A percentile compares a stretch with the other conserved stretches of the same genome.
These are phyloP conservation scores for Larix sibirica DNA, from an alignment of 83 land plant genomes.

Conservation along the genomic window DNA sequence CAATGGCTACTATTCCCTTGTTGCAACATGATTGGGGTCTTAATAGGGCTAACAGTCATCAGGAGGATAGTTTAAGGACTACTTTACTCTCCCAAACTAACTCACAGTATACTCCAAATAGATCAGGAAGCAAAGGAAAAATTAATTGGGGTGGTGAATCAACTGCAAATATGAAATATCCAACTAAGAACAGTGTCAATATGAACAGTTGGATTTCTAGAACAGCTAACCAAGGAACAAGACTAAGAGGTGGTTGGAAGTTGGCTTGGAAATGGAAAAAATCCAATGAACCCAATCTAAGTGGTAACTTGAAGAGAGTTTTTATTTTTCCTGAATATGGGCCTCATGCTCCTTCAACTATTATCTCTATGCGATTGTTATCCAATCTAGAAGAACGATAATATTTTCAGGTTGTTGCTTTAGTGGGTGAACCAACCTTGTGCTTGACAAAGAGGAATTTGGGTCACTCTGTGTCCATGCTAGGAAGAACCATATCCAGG, in stretches of 20 bases:
- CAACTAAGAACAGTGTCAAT: not conserved
- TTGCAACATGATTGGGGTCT: not conserved
- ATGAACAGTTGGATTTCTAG: constrained; percentile 21
- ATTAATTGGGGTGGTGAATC: constrained; percentile 5
- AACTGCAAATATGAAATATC: constrained; percentile 12
- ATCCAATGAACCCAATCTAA: constrained; percentile 13
- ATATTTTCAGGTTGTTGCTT: constrained; percentile 41
- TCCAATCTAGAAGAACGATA: constrained; percentile 17
- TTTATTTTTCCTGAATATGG: constrained; percentile 37
- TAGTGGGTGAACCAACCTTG: constrained; percentile 44
- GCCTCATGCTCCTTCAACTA: constrained; percentile 15
- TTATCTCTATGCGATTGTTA: constrained; percentile 3
- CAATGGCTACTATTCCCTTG: constrained; percentile 7
- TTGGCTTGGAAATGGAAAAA: constrained; percentile 57
- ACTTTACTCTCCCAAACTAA: constrained; percentile 27
- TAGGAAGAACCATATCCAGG: constrained; percentile 20
- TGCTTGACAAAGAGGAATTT: constrained; percentile 20
- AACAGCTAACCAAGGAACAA: constrained; percentile 24
- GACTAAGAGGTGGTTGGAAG: constrained; percentile 59
- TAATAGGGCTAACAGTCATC: not conserved
- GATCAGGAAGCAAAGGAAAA: constrained; percentile 36
- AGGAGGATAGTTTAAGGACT: constrained; percentile 31
- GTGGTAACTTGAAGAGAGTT: constrained; percentile 40
- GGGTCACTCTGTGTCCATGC: constrained; percentile 26
- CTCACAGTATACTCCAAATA: constrained; percentile 8